Base-by-base conservation (phyloP, 805 yeast genomes). In the Nakazawaea wyomingensis region DNA sequence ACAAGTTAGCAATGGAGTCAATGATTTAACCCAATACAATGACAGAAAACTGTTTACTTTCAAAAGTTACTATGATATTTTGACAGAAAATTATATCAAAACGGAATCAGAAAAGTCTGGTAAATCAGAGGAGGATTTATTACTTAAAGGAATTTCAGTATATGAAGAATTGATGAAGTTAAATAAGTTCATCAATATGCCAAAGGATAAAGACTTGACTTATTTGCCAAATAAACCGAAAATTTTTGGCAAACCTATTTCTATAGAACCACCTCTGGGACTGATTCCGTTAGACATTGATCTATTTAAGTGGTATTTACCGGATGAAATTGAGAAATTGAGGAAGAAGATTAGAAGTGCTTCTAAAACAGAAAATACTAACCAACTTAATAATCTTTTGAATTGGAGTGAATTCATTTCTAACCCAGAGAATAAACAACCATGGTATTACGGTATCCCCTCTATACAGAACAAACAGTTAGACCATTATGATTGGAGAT, bases 401-500 rank as follows among this genome's bases (percentile, higher is more conserved):
- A 33, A 43, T 3, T 43, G 41, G 41, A 32, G 37, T 10, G 24
- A 27, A 6, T 14, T 16, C 17, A 27, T 43, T 18, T 8, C 27
- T 4, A 21, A 43, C 20, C 32, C 37, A 10, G 37, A 31, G 5
- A 29, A 19, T 19, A 37, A 14, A n/a, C 37, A 43, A 20, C 41
- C 41, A 14, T 37, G 45, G 41, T 43, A 43, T 37, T 43, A 43
- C 20, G 45, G 45, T 2, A 37, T 43, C n/a, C 45, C 45, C 3
- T 36, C 41, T 4, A 26, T 37, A 13, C 7, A 38, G 53, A 48
- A 20, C 17, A 28, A 17, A 16, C n/a, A 9, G n/a, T 17, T 43
- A 8, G 46, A 43, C 16, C 80, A 75, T 52, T 69, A 72, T 48
- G 80, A 76, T 50, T 68, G 71, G 68, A 55, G 78, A 41, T 76